These are phyloP conservation scores for Holtermanniella nyarrowii DNA, from an alignment of 768 basidiomycete species.

Conservation along the genomic window DNA sequence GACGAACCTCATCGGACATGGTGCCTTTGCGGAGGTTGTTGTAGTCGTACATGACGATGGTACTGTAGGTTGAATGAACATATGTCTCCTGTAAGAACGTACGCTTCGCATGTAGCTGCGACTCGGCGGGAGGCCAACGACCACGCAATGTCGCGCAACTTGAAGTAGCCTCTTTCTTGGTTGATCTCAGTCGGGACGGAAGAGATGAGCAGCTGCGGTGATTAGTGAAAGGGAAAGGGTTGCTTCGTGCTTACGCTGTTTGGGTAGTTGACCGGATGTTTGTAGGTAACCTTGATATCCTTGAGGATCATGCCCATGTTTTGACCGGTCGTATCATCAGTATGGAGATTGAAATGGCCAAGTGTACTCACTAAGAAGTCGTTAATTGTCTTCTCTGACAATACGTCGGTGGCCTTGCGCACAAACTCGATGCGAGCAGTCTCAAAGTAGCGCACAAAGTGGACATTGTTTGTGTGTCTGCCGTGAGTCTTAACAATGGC, in stretches of 20 bases:
- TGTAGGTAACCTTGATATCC: conserved; percentile 26
- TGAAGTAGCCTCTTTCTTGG: conserved; percentile 16
- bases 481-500: not conserved
- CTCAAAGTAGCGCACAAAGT: conserved; percentile 27
- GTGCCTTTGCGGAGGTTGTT: conserved; percentile 17
- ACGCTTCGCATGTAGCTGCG: conserved; percentile 27
- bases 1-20: conserved; percentile 18
- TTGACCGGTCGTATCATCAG: conserved; percentile 7
- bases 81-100: not conserved
- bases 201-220: conserved; percentile 24
- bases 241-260: conserved; percentile 19
- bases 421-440: conserved; percentile 24
- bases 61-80: conserved; percentile 6
- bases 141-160: conserved; percentile 19
- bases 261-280: conserved; percentile 27
- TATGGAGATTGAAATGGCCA: not conserved
- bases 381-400: conserved; percentile 11
- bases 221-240: not conserved
- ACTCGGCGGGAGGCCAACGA: conserved; percentile 19
- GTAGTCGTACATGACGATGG: conserved; percentile 34
- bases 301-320: conserved; percentile 31
- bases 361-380: conserved; percentile 20
- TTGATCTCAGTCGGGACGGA: conserved; percentile 16
- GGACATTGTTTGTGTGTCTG: conserved; percentile 34
- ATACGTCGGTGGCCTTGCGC: conserved; percentile 14